phyloP scores from a whole-genome alignment of 371 early-diverging fungal genomes.

The Coemansia sp. region DNA sequence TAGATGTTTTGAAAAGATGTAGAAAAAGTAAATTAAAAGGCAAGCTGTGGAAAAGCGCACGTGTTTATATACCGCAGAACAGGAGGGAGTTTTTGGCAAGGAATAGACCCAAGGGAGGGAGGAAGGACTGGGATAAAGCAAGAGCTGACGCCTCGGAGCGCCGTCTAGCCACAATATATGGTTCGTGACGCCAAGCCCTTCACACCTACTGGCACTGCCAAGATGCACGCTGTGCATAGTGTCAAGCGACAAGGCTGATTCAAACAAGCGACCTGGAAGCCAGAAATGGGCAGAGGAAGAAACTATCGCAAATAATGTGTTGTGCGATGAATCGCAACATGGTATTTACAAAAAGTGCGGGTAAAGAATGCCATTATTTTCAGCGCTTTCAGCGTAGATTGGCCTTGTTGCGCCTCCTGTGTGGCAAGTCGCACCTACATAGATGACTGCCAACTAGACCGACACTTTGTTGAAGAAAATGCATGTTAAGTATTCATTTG shows the following conservation, averaged over 20 bases:
- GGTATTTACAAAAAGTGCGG: conserved; percentile 1
- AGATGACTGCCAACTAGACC: not conserved
- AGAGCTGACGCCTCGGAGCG: conserved; percentile 7
- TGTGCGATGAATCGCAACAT: not conserved
- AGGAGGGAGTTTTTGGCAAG: not conserved
- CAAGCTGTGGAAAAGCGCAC: not conserved
- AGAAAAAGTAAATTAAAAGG: not conserved
- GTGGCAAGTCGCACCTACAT: conserved; percentile 2
- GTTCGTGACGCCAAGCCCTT: conserved; percentile 5
- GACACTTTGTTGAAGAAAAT: not conserved
- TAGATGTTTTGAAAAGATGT: not conserved
- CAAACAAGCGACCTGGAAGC: not conserved
- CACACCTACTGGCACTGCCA: not conserved
- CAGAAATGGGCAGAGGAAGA: not conserved
- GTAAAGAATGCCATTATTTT: conserved; percentile 1
- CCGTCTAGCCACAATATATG: conserved; percentile 10
- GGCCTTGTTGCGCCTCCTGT: conserved; percentile 4
- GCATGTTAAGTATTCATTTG: not conserved
- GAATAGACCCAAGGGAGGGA: conserved; percentile 10
- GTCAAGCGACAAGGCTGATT: conserved; percentile 7
- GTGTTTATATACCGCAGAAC: not conserved
- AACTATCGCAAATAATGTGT: conserved; percentile 1
- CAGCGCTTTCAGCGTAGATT: not conserved
- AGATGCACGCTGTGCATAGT: not conserved
- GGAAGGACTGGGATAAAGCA: not conserved